Evolutionary conservation across 1,139 yeast species (phyloP).

Genomic region (Nakaseomyces nivariensis): DNA sequence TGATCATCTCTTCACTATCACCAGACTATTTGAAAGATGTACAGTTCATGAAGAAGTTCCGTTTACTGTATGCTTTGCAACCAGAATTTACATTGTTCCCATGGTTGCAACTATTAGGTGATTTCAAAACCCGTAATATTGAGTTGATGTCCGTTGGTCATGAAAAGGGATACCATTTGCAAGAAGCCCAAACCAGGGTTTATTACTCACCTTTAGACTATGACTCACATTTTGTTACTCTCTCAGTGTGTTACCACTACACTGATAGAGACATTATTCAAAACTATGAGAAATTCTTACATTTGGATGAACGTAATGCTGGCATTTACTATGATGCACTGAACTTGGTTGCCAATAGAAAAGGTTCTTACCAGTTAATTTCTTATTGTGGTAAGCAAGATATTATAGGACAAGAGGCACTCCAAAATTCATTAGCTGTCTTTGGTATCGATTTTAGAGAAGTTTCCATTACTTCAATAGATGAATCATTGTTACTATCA

Average conservation of each 20-base stretch:
- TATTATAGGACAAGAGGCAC: slow-evolving; percentile 51
- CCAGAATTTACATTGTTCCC: slow-evolving; percentile 31
- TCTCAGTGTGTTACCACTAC: slow-evolving; percentile 53
- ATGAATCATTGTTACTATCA: slow-evolving; percentile 40
- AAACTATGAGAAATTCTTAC: slow-evolving; percentile 48
- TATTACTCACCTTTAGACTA: slow-evolving; percentile 23
- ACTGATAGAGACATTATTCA: slow-evolving; percentile 51
- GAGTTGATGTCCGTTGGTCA: slow-evolving; percentile 5
- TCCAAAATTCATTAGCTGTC: slow-evolving; percentile 42
- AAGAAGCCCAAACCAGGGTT: slow-evolving; percentile 6
- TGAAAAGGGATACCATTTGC: slow-evolving; percentile 1
- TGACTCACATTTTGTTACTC: slow-evolving; percentile 35
- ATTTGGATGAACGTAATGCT: slow-evolving; percentile 43
- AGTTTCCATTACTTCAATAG: slow-evolving; percentile 16
- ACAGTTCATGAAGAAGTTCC: slow-evolving; percentile 26
- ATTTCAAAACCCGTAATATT: slow-evolving; percentile 21
- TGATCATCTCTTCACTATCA: slow-evolving; percentile 16
- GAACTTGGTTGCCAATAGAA: slow-evolving; percentile 37
- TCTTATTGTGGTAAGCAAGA: slow-evolving; percentile 52
- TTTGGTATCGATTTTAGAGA: slow-evolving; percentile 40
- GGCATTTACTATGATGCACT: slow-evolving; percentile 66
- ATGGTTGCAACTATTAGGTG: slow-evolving; percentile 38
- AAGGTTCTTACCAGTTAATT: slow-evolving; percentile 39
- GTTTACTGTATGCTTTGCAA: slow-evolving; percentile 21
- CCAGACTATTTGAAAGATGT: slow-evolving; percentile 6